Evolutionary conservation across 2,329 filamentous ascomycete genomes (phyloP).

Genomic region (Domatiomyces catenatus): DNA sequence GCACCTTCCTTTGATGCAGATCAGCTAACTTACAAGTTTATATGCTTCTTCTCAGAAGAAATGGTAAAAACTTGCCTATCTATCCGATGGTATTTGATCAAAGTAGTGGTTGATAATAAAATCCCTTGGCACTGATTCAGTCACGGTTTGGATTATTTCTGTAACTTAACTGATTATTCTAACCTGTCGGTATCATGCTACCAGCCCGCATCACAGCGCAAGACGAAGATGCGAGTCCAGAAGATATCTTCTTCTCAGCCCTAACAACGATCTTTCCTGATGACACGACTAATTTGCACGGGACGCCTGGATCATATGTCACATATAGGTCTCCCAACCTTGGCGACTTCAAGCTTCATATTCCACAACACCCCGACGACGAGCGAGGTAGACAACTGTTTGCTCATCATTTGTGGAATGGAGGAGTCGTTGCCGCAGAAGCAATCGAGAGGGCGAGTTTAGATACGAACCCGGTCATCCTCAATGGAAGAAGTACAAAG

Average conservation of each 20-base stretch:
- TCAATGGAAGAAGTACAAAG: slow-evolving; percentile 1
- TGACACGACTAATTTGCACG: slow-evolving; percentile 39
- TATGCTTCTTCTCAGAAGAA: no score
- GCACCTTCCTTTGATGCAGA: no score
- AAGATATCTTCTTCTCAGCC: slow-evolving; percentile 40
- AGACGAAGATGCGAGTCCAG: slow-evolving; percentile 14
- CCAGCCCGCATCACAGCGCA: not conserved
- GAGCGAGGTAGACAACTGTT: slow-evolving; percentile 39
- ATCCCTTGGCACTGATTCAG: no score
- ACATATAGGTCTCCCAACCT: slow-evolving; percentile 33
- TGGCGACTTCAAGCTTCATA: slow-evolving; percentile 26
- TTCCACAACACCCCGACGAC: slow-evolving; percentile 30
- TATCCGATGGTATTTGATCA: no score
- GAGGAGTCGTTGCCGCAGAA: slow-evolving; percentile 30
- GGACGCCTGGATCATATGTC: slow-evolving; percentile 35
- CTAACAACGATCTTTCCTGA: slow-evolving; percentile 41
- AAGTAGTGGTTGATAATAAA: no score
- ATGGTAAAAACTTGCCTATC: no score
- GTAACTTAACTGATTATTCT: no score
- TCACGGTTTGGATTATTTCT: no score
- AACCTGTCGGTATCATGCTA: not conserved
- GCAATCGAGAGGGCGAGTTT: slow-evolving; percentile 23
- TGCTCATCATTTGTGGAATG: slow-evolving; percentile 46
- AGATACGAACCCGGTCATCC: slow-evolving; percentile 6
- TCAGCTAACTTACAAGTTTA: no score